Evolutionary conservation across 345 rosid genomes (phyloP), one percentile per base, ranked within the genome.

Genomic region (Noccaea caerulescens): DNA sequence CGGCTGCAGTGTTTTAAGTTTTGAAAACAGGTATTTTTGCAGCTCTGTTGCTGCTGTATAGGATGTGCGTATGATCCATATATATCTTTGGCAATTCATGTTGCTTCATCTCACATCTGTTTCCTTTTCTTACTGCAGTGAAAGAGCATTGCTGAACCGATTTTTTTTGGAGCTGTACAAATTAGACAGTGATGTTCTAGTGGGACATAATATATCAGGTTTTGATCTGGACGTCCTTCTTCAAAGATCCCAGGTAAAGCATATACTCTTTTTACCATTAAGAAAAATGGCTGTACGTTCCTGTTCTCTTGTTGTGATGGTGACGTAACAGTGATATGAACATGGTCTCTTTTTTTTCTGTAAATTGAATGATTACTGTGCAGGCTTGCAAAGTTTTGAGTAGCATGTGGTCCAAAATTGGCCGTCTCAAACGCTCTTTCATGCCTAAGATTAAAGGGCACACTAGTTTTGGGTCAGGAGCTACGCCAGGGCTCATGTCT

Each of bases 401-500:
- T 83, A 82, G 80, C 81, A 91, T 84, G 88, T 94, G 99, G 99
- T 94, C 99, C 81, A 94, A 89, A 84, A 79, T 94, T 77, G 99
- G 99, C 41, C 96, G 98, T 52, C 92, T 94, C 52, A 91, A 88
- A 82, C 99, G 99, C 49, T 86, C 95, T 57, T 76, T 72, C 64
- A 94, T 94, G 99, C 99, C 99, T 65, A 94, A 81, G 76, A 87
- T 91, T 74, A 91, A 82, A 84, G 90, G 93, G 77, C 87, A 81
- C 77, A 69, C 84, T 42, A 68, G 81, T 68, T 91, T 82, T 75
- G 98, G 97, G 10, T 88, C 96, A 20, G 96, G 99, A 73, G 99
- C 99, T 71, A 85, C 95, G 80, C 90, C 84, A 8, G 98, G 98
- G 79, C 76, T 94, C 75, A 88, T 91, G 90, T 84, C 96, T 75